Evolutionary conservation across 2,329 filamentous ascomycete genomes (phyloP).

Genomic region (Aspergillus sp.): DNA sequence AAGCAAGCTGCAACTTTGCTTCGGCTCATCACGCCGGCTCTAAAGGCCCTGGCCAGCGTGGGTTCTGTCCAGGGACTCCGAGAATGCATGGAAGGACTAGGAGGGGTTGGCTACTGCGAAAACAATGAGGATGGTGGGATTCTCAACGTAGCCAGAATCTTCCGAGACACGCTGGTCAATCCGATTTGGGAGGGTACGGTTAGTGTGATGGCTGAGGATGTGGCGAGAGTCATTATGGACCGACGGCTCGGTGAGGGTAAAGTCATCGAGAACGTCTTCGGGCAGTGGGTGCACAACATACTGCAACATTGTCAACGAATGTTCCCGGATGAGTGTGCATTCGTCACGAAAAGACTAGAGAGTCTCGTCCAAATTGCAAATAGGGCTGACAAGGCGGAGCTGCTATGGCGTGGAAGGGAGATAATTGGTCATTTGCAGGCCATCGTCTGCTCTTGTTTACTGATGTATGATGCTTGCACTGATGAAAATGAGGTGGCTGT

Average conservation of each 20-base stretch:
- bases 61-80: slow-evolving; percentile 33
- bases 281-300: not conserved
- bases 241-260: not conserved
- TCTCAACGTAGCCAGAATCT: slow-evolving; percentile 66
- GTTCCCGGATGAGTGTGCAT: not conserved
- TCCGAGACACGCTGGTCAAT: slow-evolving; percentile 60
- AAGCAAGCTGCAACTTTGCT: slow-evolving; percentile 30
- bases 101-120: slow-evolving; percentile 44
- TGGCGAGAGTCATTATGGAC: not conserved
- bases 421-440: not conserved
- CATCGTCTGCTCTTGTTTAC: not conserved
- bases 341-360: not conserved
- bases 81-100: slow-evolving; percentile 43
- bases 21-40: slow-evolving; percentile 32
- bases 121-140: slow-evolving; percentile 54
- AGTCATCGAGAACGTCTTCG: not conserved
- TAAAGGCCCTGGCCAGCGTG: slow-evolving; percentile 41
- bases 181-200: slow-evolving; percentile 73
- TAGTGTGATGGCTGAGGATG: slow-evolving; percentile 59
- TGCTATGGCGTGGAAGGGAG: not conserved
- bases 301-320: not conserved
- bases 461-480: not conserved
- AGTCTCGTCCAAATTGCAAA: not conserved
- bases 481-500: not conserved
- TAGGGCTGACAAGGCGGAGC: not conserved